A percentile compares a stretch with the other conserved stretches of the same genome.
phyloP scores from a whole-genome alignment of 192 early-diverging fungal genomes.

The Coemansia sp. region DNA sequence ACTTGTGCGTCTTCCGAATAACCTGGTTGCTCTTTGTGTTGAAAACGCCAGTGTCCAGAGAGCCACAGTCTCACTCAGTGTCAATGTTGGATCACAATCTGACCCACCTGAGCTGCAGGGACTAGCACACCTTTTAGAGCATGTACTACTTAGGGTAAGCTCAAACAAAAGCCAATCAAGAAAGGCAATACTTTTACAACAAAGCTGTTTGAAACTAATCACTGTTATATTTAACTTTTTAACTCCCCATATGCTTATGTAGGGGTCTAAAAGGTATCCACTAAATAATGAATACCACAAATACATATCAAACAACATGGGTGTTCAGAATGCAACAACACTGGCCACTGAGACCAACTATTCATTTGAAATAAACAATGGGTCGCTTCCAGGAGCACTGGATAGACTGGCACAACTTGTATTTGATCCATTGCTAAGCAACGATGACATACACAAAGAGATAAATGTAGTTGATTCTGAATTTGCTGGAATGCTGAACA shows the following conservation, averaged over 20 bases:
- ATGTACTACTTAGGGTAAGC: slow-evolving; percentile 65
- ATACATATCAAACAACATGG: slow-evolving; percentile 27
- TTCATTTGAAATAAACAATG: slow-evolving; percentile 27
- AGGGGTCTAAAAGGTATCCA: slow-evolving; percentile 68
- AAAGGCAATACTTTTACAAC: neutral
- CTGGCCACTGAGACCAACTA: slow-evolving; percentile 24
- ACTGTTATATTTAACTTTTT: neutral
- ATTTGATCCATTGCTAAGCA: slow-evolving; percentile 78
- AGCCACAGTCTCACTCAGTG: slow-evolving; percentile 59
- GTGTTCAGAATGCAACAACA: slow-evolving; percentile 34
- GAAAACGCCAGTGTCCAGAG: slow-evolving; percentile 56
- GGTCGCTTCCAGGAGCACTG: slow-evolving; percentile 57
- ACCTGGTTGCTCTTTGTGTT: slow-evolving; percentile 59
- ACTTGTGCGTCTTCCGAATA: slow-evolving; percentile 57
- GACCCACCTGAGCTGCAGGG: slow-evolving; percentile 64
- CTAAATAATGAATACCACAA: slow-evolving; percentile 61
- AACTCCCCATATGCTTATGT: neutral
- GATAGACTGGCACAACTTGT: slow-evolving; percentile 87
- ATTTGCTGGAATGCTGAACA: slow-evolving; percentile 79
- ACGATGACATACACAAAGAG: slow-evolving; percentile 80
- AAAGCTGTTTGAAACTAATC: neutral
- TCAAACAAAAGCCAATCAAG: neutral
- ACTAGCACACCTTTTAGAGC: slow-evolving; percentile 71
- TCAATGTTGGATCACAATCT: slow-evolving; percentile 61
- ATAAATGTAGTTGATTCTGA: slow-evolving; percentile 90